These are phyloP conservation scores for Vaccinium myrtillus DNA, from an alignment of 148 eudicot genomes.

Conservation along the genomic window DNA sequence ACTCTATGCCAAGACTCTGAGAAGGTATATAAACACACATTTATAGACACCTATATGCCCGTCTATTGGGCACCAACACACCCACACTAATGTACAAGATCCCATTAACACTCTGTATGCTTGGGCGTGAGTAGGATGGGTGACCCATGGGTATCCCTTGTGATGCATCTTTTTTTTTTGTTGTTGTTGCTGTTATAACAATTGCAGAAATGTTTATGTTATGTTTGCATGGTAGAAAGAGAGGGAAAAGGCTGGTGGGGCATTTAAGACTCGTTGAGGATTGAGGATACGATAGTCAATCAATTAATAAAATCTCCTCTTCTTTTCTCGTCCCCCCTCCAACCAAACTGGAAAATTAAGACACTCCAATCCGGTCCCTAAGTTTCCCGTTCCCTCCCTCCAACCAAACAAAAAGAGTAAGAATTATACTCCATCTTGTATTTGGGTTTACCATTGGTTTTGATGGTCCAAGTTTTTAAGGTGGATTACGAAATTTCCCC, in stretches of 20 bases:
- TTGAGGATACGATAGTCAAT: no score
- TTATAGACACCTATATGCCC: not conserved
- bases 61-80: not conserved
- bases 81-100: not conserved
- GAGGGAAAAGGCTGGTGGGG: not conserved
- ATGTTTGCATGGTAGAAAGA: not conserved
- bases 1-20: conserved; percentile 60
- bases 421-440: not conserved
- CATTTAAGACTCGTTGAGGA: not conserved
- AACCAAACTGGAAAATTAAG: not conserved
- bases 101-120: not conserved
- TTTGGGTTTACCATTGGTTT: conserved; percentile 4
- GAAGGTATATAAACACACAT: conserved; percentile 42
- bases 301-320: not conserved
- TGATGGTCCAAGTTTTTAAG: not conserved
- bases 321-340: not conserved
- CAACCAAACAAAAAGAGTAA: not conserved
- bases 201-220: not conserved
- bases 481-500: not conserved
- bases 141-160: not conserved
- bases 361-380: not conserved
- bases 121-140: not conserved
- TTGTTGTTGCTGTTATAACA: not conserved
- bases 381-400: not conserved
- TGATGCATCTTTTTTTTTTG: not conserved